These are phyloP conservation scores for Metschnikowia rubicola DNA, from an alignment of 805 yeast species.

Conservation along the genomic window DNA sequence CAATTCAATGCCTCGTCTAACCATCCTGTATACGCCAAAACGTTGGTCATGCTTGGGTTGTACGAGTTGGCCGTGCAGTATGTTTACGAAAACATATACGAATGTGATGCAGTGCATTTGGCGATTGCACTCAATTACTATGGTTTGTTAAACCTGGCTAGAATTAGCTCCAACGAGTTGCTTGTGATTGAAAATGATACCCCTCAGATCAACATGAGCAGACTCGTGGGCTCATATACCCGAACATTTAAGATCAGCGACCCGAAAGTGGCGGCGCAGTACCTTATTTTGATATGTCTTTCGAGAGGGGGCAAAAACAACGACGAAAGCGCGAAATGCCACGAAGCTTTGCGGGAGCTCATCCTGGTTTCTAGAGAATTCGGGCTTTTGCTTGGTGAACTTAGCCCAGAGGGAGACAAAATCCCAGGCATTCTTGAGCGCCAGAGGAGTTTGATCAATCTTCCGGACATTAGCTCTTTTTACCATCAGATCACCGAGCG, in stretches of 20 bases:
- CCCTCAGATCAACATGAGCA: constrained; percentile 48
- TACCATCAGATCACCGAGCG: constrained; percentile 71
- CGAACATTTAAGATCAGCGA: constrained; percentile 79
- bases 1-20: constrained; percentile 64
- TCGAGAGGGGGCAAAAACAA: constrained; percentile 32
- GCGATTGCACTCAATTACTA: constrained; percentile 77
- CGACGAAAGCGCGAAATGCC: constrained; percentile 55
- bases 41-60: constrained; percentile 70
- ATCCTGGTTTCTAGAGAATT: constrained; percentile 86
- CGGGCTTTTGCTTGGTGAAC: constrained; percentile 75
- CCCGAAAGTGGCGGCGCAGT: constrained; percentile 90
- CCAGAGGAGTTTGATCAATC: constrained; percentile 61
- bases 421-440: constrained; percentile 81
- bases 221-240: constrained; percentile 75
- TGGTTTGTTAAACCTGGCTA: constrained; percentile 57
- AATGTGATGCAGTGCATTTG: constrained; percentile 85
- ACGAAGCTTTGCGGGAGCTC: constrained; percentile 78
- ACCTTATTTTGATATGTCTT: constrained; percentile 67
- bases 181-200: constrained; percentile 31
- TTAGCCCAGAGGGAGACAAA: constrained; percentile 64
- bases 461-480: constrained; percentile 57
- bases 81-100: constrained; percentile 55
- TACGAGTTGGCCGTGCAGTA: constrained; percentile 77
- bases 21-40: constrained; percentile 71
- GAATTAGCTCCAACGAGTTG: constrained; percentile 34